Evolutionary conservation across 805 yeast genomes (phyloP).

Genomic region (Candida ficus): DNA sequence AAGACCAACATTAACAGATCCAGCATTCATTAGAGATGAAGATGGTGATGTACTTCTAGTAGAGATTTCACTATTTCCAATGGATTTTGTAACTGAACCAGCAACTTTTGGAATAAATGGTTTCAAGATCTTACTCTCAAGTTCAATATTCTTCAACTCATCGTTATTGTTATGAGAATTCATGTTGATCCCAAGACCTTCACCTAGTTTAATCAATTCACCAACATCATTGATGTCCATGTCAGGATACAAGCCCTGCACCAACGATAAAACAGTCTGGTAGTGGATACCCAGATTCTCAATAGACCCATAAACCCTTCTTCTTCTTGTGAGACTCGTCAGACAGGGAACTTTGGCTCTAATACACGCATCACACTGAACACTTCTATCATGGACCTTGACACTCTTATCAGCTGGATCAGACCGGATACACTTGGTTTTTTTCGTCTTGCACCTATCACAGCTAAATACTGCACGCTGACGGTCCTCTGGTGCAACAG

Average conservation of each 20-base stretch:
- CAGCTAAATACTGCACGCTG: constrained; percentile 40
- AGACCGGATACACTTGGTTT: constrained; percentile 37
- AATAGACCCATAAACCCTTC: constrained; percentile 36
- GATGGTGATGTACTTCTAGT: background rate
- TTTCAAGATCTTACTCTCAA: constrained; percentile 18
- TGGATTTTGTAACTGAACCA: constrained; percentile 2
- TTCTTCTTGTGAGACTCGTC: constrained; percentile 38
- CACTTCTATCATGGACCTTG: constrained; percentile 28
- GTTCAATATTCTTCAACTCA: constrained; percentile 13
- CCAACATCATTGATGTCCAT: constrained; percentile 39
- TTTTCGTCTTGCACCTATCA: constrained; percentile 40
- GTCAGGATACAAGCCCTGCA: constrained; percentile 39
- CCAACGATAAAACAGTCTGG: constrained; percentile 33
- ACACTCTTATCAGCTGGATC: constrained; percentile 24
- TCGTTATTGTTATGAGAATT: constrained; percentile 4
- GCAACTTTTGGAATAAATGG: constrained; percentile 17
- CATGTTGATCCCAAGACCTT: constrained; percentile 20
- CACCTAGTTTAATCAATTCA: constrained; percentile 30
- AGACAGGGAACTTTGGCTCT: constrained; percentile 34
- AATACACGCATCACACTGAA: constrained; percentile 36
- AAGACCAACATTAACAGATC: no score
- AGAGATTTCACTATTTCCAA: background rate
- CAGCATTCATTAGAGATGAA: background rate
- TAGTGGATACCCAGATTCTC: constrained; percentile 40
- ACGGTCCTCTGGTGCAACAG: constrained; percentile 33